A percentile compares a stretch with the other conserved stretches of the same genome.
Evolutionary conservation across 1,284 basidiomycete genomes (phyloP).

Genomic region (Testicularia cyperi): DNA sequence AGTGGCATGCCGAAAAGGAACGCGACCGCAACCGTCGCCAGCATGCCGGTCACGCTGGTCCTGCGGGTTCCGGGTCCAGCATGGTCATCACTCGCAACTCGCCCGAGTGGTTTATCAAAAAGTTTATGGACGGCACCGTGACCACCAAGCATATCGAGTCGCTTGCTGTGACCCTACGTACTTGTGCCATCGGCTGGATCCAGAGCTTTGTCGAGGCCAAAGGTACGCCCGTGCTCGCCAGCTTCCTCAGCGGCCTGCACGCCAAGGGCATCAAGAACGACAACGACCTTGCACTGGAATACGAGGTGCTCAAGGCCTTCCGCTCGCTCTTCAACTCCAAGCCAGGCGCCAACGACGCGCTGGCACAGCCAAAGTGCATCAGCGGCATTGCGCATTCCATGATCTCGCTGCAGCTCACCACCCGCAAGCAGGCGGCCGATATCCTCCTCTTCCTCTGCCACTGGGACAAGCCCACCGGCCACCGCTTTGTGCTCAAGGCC

Average conservation of each 20-base stretch:
- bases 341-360: constrained; percentile 75
- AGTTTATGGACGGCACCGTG: constrained; percentile 82
- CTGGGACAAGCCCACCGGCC: constrained; percentile 63
- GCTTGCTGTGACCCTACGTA: constrained; percentile 75
- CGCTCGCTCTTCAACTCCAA: constrained; percentile 78
- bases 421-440: constrained; percentile 79
- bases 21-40: constrained; percentile 40
- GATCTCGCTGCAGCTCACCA: constrained; percentile 77
- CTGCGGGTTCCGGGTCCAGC: constrained; percentile 61
- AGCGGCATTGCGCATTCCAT: constrained; percentile 81
- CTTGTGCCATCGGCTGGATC: constrained; percentile 59
- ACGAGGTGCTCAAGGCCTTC: constrained; percentile 86
- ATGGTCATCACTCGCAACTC: constrained; percentile 57
- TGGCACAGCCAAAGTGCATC: constrained; percentile 76
- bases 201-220: constrained; percentile 65
- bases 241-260: constrained; percentile 65
- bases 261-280: constrained; percentile 60
- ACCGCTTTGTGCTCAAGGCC: constrained; percentile 63
- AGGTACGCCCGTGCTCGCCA: constrained; percentile 76
- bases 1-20: constrained; percentile 67
- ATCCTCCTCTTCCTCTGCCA: constrained; percentile 66
- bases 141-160: constrained; percentile 77
- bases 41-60: constrained; percentile 63
- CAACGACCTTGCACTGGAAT: constrained; percentile 74
- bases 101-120: constrained; percentile 73